Percentiles rank a stretch among this genome's conserved stretches.
Evolutionary conservation across 2,329 filamentous ascomycete genomes (phyloP).

Genomic region (Fusarium duplospermum): DNA sequence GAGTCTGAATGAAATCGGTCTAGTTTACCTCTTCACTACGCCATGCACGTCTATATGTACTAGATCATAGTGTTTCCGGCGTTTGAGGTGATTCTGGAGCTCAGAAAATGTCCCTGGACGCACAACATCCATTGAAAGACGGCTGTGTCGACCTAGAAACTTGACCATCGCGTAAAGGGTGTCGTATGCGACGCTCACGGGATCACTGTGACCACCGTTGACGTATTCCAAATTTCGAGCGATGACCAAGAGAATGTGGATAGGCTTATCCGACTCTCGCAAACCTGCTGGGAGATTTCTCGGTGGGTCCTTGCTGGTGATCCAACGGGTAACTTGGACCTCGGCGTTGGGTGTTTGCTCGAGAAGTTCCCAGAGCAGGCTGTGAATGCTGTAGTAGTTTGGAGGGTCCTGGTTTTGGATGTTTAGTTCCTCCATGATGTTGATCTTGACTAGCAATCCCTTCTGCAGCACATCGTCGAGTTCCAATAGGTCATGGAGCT

Average conservation of each 20-base stretch:
- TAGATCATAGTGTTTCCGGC: background rate
- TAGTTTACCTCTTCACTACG: background rate
- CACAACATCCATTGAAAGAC: background rate
- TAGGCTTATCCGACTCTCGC: background rate
- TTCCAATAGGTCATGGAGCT: background rate
- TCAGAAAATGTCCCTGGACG: background rate
- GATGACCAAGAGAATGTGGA: background rate
- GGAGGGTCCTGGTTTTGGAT: background rate
- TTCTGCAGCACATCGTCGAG: background rate
- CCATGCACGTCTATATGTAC: background rate
- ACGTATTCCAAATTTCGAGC: background rate
- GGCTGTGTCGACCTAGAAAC: background rate
- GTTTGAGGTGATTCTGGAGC: background rate
- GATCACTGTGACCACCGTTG: background rate
- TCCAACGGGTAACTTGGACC: background rate
- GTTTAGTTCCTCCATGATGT: background rate
- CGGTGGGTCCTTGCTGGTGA: background rate
- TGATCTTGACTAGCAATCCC: background rate
- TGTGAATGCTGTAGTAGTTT: background rate
- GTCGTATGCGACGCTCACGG: background rate
- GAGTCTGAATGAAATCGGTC: background rate
- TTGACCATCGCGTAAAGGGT: background rate
- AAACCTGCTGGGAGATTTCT: background rate
- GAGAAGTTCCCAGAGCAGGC: background rate
- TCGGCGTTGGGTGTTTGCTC: background rate